These are phyloP conservation scores for Chaetomium olivaceum DNA, from an alignment of 2,329 filamentous ascomycete species.

Conservation along the genomic window DNA sequence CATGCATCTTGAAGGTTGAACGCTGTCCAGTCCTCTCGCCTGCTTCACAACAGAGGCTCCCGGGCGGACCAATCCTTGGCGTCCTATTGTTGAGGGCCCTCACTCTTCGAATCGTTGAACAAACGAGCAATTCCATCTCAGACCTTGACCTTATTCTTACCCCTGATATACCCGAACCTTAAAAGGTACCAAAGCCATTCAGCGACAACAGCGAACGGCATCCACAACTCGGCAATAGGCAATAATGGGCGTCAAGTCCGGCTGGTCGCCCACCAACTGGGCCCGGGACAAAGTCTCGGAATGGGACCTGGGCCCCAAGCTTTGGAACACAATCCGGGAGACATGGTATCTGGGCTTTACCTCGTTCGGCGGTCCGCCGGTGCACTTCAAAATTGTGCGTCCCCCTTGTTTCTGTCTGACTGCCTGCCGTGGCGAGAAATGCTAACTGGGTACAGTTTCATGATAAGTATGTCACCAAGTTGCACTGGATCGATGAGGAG, in stretches of 20 bases:
- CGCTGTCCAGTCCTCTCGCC: neutral
- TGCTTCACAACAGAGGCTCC: neutral
- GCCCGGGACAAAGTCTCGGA: neutral
- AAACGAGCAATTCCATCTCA: neutral
- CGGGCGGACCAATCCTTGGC: too few relatives aligned
- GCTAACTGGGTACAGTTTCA: constrained; percentile 48
- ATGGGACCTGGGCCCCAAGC: constrained; percentile 4
- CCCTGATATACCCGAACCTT: too few relatives aligned
- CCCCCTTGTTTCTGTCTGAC: neutral
- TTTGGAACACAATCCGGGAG: constrained; percentile 27
- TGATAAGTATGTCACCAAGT: constrained; percentile 59
- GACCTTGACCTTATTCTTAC: neutral
- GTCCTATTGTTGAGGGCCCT: neutral
- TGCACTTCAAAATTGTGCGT: constrained; percentile 65
- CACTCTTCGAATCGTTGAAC: neutral
- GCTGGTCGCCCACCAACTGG: constrained; percentile 7
- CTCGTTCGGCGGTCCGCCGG: constrained; percentile 66
- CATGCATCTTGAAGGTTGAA: neutral
- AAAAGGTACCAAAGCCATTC: neutral
- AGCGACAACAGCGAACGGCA: neutral
- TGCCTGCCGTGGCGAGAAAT: neutral
- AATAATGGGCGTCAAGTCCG: constrained; percentile 2
- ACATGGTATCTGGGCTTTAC: constrained; percentile 66
- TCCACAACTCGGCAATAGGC: neutral
- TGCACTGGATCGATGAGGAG: constrained; percentile 69